Conservation (phyloP, 805 yeast genomes). For the Metschnikowia cerradonensis region DNA sequence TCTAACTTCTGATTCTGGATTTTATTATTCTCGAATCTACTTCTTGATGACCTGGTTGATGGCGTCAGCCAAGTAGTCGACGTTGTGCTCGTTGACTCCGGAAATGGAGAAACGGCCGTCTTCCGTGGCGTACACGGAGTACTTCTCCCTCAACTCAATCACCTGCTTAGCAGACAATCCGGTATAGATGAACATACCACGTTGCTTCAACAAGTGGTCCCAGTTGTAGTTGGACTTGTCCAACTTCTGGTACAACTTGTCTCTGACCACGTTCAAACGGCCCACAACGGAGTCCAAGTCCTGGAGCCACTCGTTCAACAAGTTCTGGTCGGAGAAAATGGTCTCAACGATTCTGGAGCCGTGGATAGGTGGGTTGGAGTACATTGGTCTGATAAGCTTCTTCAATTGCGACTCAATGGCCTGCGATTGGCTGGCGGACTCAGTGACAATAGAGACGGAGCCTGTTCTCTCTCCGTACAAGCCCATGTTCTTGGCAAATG, state of each 20-base stretch:
- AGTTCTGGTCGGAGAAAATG: slow-evolving; percentile 57
- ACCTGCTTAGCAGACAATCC: slow-evolving; percentile 75
- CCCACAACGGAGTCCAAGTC: slow-evolving; percentile 79
- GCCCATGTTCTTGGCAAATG: slow-evolving; percentile 48
- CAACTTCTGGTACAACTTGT: slow-evolving; percentile 56
- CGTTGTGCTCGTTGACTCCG: slow-evolving; percentile 78
- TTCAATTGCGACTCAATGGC: slow-evolving; percentile 77
- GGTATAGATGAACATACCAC: slow-evolving; percentile 96
- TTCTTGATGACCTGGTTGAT: slow-evolving; percentile 47
- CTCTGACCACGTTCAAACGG: slow-evolving; percentile 72
- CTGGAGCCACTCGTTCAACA: slow-evolving; percentile 70
- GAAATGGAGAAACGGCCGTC: slow-evolving; percentile 92
- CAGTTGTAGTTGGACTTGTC: slow-evolving; percentile 65
- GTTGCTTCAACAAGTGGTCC: slow-evolving; percentile 83
- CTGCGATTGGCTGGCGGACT: slow-evolving; percentile 47
- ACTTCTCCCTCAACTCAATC: slow-evolving; percentile 61
- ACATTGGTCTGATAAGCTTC: slow-evolving; percentile 77
- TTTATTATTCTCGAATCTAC: slow-evolving; percentile 6
- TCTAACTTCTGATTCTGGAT: too few relatives aligned
- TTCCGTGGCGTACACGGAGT: slow-evolving; percentile 76
- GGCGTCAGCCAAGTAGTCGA: slow-evolving; percentile 65
- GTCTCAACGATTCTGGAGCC: slow-evolving; percentile 86
- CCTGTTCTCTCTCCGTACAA: slow-evolving; percentile 63
- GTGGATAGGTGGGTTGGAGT: slow-evolving; percentile 92
- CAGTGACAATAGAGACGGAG: slow-evolving; percentile 62